Evolutionary conservation across 257 asterid genomes (phyloP), one percentile per base, ranked within the genome.

Genomic region (Jacaranda mimosifolia): DNA sequence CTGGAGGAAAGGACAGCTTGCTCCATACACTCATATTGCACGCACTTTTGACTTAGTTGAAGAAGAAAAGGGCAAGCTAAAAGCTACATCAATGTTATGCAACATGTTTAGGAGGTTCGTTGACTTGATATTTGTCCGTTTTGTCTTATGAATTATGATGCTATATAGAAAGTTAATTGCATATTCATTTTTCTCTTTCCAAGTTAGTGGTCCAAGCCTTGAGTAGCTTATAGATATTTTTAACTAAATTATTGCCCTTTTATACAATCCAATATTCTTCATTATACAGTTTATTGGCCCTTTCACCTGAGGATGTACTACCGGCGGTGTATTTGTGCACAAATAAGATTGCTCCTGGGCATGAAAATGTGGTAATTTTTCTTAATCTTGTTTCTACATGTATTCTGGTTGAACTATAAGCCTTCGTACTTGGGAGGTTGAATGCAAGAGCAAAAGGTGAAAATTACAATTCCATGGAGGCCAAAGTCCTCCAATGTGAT

Each of bases 61-160:
- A 84, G 88, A 88, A 77, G 97, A 94, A 85, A 91, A 85, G 87
- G 98, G 98, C 80, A 94, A 88, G 91, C 86, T 90, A 77, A 92
- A 86, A 86, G 97, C 91, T 65, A 90, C 93, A 63, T 83, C 92
- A 68, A 90, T 92, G 91, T 86, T 94, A 45, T 92, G 98, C 88
- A 94, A 94, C 83, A 94, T 94, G 99, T 92, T 94, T 87, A 87
- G 98, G 89, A 94, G 98, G 97, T 94, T 43, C 65, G 83, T 67
- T 75, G 12, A 77, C 67, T 49, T 56, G 52, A 58, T 51, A 57
- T 74, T 71, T 73, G 17, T 53, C 45, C 56, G 75, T 68, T 74
- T 71, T 73, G 17, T 53, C 45, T 48, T 77, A 63, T 64, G 13
- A 3, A 55, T 66, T 19, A 55, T 26, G 80, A 57, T 63, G 46